phyloP scores from a whole-genome alignment of 345 rosid genomes.

The Eucalyptus urophylla region DNA sequence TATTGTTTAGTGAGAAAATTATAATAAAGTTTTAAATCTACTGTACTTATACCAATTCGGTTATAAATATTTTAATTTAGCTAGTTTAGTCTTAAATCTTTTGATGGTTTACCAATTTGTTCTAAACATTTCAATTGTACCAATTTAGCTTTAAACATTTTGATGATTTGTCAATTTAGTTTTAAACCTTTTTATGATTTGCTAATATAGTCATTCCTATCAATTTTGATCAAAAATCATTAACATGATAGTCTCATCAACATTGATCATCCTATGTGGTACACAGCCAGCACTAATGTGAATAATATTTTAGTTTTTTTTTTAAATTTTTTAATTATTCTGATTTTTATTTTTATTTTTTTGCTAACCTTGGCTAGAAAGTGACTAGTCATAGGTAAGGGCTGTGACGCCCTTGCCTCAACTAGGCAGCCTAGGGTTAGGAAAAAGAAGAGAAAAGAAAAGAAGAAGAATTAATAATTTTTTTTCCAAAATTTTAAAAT shows the following conservation, averaged over 20 bases:
- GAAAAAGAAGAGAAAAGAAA: too few species aligned
- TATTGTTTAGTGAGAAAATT: background rate
- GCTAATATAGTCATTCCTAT: background rate
- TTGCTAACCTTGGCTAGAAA: background rate
- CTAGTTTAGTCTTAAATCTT: too few species aligned
- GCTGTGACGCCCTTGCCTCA: background rate
- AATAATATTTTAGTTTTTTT: background rate
- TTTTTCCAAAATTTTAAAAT: too few species aligned
- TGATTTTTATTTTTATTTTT: too few species aligned
- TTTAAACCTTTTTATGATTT: background rate
- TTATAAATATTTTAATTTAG: too few species aligned
- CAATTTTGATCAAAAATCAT: accelerated
- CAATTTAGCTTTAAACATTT: background rate
- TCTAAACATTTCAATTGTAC: background rate
- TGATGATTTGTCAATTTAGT: background rate
- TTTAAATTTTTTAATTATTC: too few species aligned
- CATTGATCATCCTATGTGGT: accelerated
- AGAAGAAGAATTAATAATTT: too few species aligned
- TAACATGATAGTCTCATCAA: background rate
- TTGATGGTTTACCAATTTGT: background rate
- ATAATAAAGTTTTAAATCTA: background rate
- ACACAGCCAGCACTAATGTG: accelerated
- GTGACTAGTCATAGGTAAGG: background rate
- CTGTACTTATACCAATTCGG: background rate
- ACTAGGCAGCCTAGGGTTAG: background rate